Evolutionary conservation across 768 basidiomycete species (phyloP).

Genomic region (Mycena metata): DNA sequence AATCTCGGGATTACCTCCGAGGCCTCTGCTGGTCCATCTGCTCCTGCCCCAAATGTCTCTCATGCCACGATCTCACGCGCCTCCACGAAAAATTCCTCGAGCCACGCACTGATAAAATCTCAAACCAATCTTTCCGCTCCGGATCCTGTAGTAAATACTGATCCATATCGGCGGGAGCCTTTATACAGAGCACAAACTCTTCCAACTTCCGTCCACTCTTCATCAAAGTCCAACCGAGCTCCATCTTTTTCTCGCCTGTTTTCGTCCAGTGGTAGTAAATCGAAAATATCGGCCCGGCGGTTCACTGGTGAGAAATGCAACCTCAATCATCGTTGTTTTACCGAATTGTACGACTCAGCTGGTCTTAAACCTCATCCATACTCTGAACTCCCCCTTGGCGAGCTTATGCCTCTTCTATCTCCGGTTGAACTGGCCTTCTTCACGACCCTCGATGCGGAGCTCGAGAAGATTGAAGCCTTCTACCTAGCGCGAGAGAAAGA

Average conservation of each 20-base stretch:
- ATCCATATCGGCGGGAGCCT: not conserved
- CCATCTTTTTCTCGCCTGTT: constrained; percentile 30
- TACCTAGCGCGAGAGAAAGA: constrained; percentile 79
- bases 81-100: not conserved
- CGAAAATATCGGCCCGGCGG: constrained; percentile 7
- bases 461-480: constrained; percentile 90
- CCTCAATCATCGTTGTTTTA: not conserved
- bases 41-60: constrained; percentile 16
- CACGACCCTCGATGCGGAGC: constrained; percentile 78
- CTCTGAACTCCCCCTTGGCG: constrained; percentile 55
- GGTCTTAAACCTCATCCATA: constrained; percentile 43
- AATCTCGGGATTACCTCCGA: constrained; percentile 32
- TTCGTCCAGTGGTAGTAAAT: constrained; percentile 18
- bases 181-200: constrained; percentile 15
- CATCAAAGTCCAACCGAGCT: constrained; percentile 1
- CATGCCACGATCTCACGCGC: constrained; percentile 23
- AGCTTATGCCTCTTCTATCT: constrained; percentile 68
- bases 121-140: not conserved
- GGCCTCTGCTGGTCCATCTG: constrained; percentile 31
- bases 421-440: constrained; percentile 81
- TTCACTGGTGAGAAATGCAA: constrained; percentile 19
- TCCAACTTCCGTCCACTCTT: constrained; percentile 10
- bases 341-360: not conserved
- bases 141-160: not conserved
- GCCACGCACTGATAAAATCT: not conserved